A percentile compares a stretch with the other conserved stretches of the same genome.
phyloP scores from a whole-genome alignment of 179 eudicot species.

The Sideroxylon spinosum region DNA sequence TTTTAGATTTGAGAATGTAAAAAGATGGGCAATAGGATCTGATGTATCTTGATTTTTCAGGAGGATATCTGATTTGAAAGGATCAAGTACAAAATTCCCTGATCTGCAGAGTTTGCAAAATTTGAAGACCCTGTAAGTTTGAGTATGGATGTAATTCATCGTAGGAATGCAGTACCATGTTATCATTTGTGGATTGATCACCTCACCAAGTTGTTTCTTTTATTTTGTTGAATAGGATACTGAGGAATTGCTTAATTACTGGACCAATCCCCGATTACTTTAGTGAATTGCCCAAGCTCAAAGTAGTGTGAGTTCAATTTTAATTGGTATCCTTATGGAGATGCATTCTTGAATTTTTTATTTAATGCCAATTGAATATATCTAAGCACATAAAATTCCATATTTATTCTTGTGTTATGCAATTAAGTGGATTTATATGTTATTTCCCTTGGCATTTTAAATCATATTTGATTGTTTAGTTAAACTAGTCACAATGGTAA shows the following conservation, averaged over 20 bases:
- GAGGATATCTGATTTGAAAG: slow-evolving; percentile 52
- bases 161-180: not conserved
- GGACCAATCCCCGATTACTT: slow-evolving; percentile 51
- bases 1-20: not conserved
- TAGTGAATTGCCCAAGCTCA: slow-evolving; percentile 32
- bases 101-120: slow-evolving; percentile 32
- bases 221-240: slow-evolving; percentile 42
- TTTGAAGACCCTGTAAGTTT: slow-evolving; percentile 46
- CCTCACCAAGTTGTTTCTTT: not conserved
- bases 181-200: not conserved
- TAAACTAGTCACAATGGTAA: not conserved
- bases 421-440: not conserved
- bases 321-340: not conserved
- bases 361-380: not conserved
- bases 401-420: not conserved
- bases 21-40: not conserved
- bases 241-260: slow-evolving; percentile 62
- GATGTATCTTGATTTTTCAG: slow-evolving; percentile 24
- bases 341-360: not conserved
- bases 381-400: not conserved
- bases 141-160: not conserved
- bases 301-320: slow-evolving; percentile 43
- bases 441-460: not conserved
- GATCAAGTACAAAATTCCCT: slow-evolving; percentile 36
- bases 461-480: not conserved